phyloP scores from a whole-genome alignment of 805 yeast species.

The Candida odintsovae region DNA sequence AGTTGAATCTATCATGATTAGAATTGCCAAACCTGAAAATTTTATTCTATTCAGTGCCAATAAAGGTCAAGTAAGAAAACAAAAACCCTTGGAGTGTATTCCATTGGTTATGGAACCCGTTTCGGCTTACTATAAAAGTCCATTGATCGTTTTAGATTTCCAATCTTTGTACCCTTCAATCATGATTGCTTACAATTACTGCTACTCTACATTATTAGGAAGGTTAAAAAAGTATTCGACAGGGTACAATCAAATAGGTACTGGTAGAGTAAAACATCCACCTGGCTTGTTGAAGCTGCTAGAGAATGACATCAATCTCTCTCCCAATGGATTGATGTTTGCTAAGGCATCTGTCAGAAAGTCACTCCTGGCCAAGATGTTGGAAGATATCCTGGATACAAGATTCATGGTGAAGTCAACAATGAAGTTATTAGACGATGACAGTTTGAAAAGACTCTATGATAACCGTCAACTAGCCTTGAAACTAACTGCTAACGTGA shows the following conservation, averaged over 20 bases:
- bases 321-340: constrained; percentile 88
- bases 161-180: constrained; percentile 93
- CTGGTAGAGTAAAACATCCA: constrained; percentile 40
- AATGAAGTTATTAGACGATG: constrained; percentile 50
- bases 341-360: constrained; percentile 59
- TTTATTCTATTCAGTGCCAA: constrained; percentile 72
- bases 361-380: constrained; percentile 77
- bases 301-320: constrained; percentile 49
- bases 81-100: constrained; percentile 79
- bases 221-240: constrained; percentile 45
- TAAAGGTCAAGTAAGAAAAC: constrained; percentile 72
- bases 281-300: constrained; percentile 51
- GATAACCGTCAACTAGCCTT: constrained; percentile 81
- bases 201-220: constrained; percentile 71
- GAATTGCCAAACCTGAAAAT: constrained; percentile 76
- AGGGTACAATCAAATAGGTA: constrained; percentile 46
- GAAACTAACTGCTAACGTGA: constrained; percentile 88
- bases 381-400: constrained; percentile 74
- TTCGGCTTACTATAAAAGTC: constrained; percentile 79
- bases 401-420: constrained; percentile 75
- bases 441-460: constrained; percentile 44
- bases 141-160: constrained; percentile 85
- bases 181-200: constrained; percentile 85
- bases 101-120: constrained; percentile 93
- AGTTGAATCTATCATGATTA: constrained; percentile 76